Percentiles rank a stretch among this genome's conserved stretches.
These are phyloP conservation scores for Monsonia emarginata DNA, from an alignment of 441 rosid species.

Conservation along the genomic window DNA sequence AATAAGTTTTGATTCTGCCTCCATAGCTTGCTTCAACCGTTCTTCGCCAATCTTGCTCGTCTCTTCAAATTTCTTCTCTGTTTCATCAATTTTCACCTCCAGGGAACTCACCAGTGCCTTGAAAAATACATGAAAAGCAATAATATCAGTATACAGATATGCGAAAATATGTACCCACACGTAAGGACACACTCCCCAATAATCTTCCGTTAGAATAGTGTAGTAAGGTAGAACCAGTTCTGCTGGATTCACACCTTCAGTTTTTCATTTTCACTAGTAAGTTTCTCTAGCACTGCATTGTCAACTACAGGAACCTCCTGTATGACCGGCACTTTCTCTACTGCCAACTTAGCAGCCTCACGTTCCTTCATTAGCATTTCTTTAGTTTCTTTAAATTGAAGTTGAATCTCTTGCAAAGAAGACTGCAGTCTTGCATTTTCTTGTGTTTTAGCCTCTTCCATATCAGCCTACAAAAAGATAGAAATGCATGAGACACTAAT, in stretches of 20 bases:
- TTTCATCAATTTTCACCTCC: background rate
- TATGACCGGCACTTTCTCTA: constrained; percentile 48
- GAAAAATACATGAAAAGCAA: background rate
- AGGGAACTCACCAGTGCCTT: constrained; percentile 3
- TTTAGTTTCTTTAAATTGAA: constrained; percentile 70
- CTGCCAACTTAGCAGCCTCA: constrained; percentile 44
- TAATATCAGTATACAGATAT: background rate
- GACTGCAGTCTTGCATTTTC: constrained; percentile 65
- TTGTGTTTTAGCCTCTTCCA: constrained; percentile 29
- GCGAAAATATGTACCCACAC: background rate
- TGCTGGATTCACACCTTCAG: constrained; percentile 50
- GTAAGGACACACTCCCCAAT: background rate
- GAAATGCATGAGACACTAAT: constrained; percentile 17
- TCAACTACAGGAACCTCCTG: constrained; percentile 75
- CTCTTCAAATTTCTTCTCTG: constrained; percentile 43
- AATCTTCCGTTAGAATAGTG: background rate
- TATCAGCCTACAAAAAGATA: constrained; percentile 50
- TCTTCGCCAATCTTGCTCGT: constrained; percentile 71
- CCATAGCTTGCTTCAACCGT: constrained; percentile 58
- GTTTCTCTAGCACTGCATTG: constrained; percentile 44
- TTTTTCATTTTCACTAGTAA: constrained; percentile 68
- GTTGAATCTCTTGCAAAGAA: constrained; percentile 56
- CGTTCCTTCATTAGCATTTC: constrained; percentile 62
- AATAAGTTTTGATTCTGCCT: constrained; percentile 69
- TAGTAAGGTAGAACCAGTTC: background rate